phyloP scores from a whole-genome alignment of 225 moss, liverwort and hornwort genomes.

The Bryum argenteum region DNA sequence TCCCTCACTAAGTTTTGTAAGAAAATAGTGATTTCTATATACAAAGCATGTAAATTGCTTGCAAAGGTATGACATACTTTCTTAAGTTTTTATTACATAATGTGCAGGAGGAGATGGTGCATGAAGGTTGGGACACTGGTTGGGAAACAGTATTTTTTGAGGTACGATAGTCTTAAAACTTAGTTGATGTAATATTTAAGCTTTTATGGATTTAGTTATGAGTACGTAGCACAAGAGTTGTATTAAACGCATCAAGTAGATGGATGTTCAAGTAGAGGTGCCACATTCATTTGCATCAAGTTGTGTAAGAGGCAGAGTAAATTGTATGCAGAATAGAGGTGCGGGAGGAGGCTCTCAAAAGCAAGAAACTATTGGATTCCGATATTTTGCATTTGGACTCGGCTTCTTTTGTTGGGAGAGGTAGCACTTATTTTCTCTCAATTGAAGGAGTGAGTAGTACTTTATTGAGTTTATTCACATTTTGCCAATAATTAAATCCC shows the following conservation, averaged over 20 bases:
- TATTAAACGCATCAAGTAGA: too few species aligned
- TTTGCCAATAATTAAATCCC: too few species aligned
- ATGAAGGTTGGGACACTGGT: constrained; percentile 31
- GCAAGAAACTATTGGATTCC: constrained; percentile 48
- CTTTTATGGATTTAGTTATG: constrained; percentile 1
- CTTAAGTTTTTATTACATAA: not conserved
- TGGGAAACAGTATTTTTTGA: constrained; percentile 43
- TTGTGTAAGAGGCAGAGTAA: not conserved
- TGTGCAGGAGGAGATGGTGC: constrained; percentile 41
- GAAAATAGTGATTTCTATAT: too few species aligned
- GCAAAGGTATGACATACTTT: too few species aligned
- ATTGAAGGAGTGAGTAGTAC: too few species aligned
- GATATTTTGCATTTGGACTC: constrained; percentile 43
- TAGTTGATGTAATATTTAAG: not conserved
- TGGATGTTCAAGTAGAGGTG: too few species aligned
- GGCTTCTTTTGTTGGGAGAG: constrained; percentile 49
- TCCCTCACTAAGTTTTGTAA: too few species aligned
- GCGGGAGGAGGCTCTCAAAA: constrained; percentile 32
- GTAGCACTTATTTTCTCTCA: constrained; percentile 3
- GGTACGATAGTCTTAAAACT: constrained; percentile 29
- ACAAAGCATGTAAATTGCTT: too few species aligned
- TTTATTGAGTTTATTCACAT: too few species aligned
- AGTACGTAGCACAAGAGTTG: too few species aligned
- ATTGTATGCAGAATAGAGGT: constrained; percentile 31
- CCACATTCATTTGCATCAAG: too few species aligned